Evolutionary conservation across 805 yeast genomes (phyloP).

Genomic region (Pichia rugopelliculosa): DNA sequence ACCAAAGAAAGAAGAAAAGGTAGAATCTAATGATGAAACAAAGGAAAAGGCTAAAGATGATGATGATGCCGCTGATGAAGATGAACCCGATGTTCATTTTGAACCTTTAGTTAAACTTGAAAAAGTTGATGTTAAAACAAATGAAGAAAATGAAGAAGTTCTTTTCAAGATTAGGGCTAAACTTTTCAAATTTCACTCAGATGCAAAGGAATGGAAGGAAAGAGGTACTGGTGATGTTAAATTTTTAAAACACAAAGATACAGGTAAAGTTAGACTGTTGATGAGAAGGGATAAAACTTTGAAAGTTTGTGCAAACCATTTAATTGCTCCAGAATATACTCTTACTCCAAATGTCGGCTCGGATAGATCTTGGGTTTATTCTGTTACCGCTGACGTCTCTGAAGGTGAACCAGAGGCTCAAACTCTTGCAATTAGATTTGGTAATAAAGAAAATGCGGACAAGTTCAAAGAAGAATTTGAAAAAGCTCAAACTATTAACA

Average conservation of each 20-base stretch:
- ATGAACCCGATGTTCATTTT: constrained; percentile 81
- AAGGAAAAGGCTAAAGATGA: constrained; percentile 31
- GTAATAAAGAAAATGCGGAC: constrained; percentile 87
- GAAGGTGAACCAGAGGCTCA: constrained; percentile 96
- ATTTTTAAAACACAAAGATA: constrained; percentile 80
- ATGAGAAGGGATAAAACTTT: constrained; percentile 99
- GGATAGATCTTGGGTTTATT: constrained; percentile 97
- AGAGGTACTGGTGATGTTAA: constrained; percentile 99
- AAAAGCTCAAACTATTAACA: constrained; percentile 68
- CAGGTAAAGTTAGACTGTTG: constrained; percentile 78
- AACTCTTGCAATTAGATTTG: constrained; percentile 94
- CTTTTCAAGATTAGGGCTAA: constrained; percentile 87
- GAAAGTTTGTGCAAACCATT: constrained; percentile 97
- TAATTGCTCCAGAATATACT: constrained; percentile 70
- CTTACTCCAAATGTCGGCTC: constrained; percentile 92
- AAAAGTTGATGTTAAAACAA: constrained; percentile 93
- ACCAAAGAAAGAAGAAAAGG: constrained; percentile 22
- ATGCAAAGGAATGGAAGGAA: constrained; percentile 94
- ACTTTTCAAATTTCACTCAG: constrained; percentile 78
- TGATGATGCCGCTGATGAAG: constrained; percentile 55
- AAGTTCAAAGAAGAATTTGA: constrained; percentile 89
- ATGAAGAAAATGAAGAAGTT: constrained; percentile 85
- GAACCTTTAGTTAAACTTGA: constrained; percentile 94
- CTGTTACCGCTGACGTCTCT: constrained; percentile 86
- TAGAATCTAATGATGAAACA: constrained; percentile 29